Evolutionary conservation across 345 rosid species (phyloP).

Genomic region (Eucalyptus urophylla): DNA sequence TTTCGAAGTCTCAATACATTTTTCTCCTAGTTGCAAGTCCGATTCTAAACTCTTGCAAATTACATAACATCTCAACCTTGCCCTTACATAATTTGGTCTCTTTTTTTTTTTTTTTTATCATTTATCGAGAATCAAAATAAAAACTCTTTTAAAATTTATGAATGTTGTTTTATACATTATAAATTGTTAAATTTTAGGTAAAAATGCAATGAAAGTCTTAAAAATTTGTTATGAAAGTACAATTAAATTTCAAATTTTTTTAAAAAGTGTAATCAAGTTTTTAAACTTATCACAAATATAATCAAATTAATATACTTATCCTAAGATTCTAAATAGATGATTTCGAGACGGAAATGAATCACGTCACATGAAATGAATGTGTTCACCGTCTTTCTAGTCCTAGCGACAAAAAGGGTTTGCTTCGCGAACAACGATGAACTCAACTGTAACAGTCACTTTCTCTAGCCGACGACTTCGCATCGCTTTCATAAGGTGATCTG

Average conservation of each 20-base stretch:
- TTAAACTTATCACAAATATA: too few species aligned
- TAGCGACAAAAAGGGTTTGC: neutral
- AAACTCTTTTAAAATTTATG: neutral
- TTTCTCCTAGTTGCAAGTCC: neutral
- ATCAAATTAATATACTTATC: too few species aligned
- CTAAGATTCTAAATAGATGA: neutral
- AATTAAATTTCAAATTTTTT: too few species aligned
- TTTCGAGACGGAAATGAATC: too few species aligned
- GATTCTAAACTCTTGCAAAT: neutral
- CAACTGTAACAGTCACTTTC: neutral
- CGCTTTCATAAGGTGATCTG: neutral
- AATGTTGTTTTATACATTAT: neutral
- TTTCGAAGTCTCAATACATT: fast-evolving
- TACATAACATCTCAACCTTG: neutral
- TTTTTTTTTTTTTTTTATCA: fast-evolving
- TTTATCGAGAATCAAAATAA: neutral
- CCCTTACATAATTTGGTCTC: neutral
- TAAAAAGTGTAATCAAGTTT: too few species aligned
- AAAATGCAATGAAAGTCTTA: too few species aligned
- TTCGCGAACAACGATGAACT: neutral
- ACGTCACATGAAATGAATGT: neutral
- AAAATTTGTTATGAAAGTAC: too few species aligned
- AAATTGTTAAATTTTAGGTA: neutral
- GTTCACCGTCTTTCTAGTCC: neutral
- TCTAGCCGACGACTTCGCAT: neutral